Conservation (phyloP, 139 green algal genomes). For the Mesotaenium endlicherianum region DNA sequence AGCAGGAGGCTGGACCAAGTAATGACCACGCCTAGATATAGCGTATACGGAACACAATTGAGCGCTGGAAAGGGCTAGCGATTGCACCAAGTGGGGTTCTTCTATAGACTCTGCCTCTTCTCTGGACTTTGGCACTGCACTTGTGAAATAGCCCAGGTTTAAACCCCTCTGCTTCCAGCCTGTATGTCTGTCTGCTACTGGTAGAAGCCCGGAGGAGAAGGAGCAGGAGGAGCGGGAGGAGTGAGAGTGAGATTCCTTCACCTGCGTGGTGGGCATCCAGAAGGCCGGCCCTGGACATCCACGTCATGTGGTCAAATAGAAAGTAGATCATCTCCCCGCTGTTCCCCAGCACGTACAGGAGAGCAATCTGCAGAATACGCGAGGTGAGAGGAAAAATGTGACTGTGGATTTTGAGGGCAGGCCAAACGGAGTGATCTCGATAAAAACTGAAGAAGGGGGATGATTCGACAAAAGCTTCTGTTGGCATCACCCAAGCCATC, state of each 20-base stretch:
- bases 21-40: too few species aligned
- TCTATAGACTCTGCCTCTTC: too few species aligned
- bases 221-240: background rate
- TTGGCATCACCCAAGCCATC: too few species aligned
- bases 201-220: background rate
- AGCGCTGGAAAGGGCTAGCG: too few species aligned
- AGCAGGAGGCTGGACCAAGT: too few species aligned
- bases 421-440: background rate
- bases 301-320: conserved; percentile 43
- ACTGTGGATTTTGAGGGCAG: background rate
- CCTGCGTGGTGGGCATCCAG: conserved; percentile 15
- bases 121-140: too few species aligned
- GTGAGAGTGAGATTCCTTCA: background rate
- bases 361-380: background rate
- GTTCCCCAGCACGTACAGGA: conserved; percentile 17
- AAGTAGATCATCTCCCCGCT: conserved; percentile 47
- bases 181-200: background rate
- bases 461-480: background rate
- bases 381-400: background rate
- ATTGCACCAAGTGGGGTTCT: too few species aligned
- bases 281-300: conserved; percentile 32
- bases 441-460: background rate
- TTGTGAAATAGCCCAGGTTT: background rate
- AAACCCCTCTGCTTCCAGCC: background rate
- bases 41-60: too few species aligned